A percentile compares a stretch with the other conserved stretches of the same genome.
Evolutionary conservation across 192 early-diverging fungal species (phyloP).

Genomic region (Coemansia furcata): DNA sequence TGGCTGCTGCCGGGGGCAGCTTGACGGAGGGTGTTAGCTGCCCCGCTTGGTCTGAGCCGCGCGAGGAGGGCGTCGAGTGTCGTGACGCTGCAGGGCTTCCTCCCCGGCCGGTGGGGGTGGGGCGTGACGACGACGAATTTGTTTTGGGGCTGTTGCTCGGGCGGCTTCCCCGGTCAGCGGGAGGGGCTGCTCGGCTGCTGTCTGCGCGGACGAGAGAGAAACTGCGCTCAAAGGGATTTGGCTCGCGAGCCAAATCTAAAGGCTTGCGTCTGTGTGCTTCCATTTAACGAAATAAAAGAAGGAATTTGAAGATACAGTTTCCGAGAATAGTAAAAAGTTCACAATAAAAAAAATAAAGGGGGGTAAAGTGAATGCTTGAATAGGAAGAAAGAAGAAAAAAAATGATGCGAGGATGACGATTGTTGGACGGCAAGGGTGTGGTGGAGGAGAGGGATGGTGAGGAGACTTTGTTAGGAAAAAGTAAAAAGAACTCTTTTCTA

Average conservation of each 20-base stretch:
- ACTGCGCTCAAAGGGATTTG: conserved; percentile 87
- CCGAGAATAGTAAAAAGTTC: neutral
- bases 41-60: neutral
- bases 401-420: too few species aligned
- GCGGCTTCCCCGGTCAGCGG: too few species aligned
- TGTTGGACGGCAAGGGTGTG: too few species aligned
- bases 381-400: neutral
- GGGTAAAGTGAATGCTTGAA: neutral
- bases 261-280: conserved; percentile 25
- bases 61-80: neutral
- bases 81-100: neutral
- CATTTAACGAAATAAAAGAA: conserved; percentile 18
- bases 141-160: neutral
- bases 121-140: neutral
- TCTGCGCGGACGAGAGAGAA: conserved; percentile 56
- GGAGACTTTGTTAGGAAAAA: too few species aligned
- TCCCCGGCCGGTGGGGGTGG: neutral
- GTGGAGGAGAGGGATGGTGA: too few species aligned
- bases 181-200: neutral
- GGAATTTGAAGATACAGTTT: neutral
- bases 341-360: conserved; percentile 1
- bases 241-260: conserved; percentile 75
- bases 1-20: conserved; percentile 70
- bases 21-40: conserved; percentile 35
- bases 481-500: too few species aligned